Evolutionary conservation across 2,329 filamentous ascomycete species (phyloP).

Genomic region (Hirsutella minnesotensis): DNA sequence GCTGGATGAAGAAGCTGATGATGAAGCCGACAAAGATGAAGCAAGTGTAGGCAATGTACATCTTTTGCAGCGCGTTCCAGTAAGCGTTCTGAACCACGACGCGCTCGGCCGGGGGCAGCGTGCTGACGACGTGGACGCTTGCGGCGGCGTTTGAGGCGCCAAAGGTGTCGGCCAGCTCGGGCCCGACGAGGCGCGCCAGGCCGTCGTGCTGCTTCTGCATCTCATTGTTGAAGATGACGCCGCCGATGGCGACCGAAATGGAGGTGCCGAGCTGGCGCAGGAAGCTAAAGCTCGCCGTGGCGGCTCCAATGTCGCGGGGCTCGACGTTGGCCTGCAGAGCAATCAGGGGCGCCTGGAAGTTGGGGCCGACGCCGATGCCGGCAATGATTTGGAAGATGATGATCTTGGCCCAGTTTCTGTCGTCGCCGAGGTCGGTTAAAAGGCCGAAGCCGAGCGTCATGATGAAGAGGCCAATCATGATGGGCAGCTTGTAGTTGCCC

Average conservation of each 20-base stretch:
- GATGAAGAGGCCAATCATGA: conserved; percentile 45
- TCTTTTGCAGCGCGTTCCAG: conserved; percentile 36
- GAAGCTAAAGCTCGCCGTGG: conserved; percentile 55
- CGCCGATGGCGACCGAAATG: conserved; percentile 59
- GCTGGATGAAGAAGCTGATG: conserved; percentile 33
- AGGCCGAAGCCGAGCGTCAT: conserved; percentile 55
- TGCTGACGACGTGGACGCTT: conserved; percentile 44
- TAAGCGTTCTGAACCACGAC: conserved; percentile 32
- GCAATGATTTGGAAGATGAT: conserved; percentile 51
- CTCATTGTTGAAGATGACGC: conserved; percentile 68
- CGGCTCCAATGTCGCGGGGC: conserved; percentile 53
- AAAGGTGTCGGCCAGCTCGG: conserved; percentile 35
- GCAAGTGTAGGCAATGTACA: conserved; percentile 46
- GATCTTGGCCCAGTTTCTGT: conserved; percentile 41
- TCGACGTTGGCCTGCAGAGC: conserved; percentile 53
- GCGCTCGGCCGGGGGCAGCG: conserved; percentile 33
- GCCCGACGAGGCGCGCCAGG: conserved; percentile 38
- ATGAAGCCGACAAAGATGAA: conserved; percentile 35
- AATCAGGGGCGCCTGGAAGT: conserved; percentile 58
- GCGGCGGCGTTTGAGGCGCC: conserved; percentile 49
- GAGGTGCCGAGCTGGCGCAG: conserved; percentile 57
- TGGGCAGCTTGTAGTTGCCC: conserved; percentile 50
- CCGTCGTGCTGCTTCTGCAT: conserved; percentile 45
- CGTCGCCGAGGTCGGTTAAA: conserved; percentile 48
- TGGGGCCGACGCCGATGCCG: conserved; percentile 53